Evolutionary conservation across 306 rosid genomes (phyloP), one percentile per base, ranked within the genome.

Genomic region (Cicer pinnatifidum): DNA sequence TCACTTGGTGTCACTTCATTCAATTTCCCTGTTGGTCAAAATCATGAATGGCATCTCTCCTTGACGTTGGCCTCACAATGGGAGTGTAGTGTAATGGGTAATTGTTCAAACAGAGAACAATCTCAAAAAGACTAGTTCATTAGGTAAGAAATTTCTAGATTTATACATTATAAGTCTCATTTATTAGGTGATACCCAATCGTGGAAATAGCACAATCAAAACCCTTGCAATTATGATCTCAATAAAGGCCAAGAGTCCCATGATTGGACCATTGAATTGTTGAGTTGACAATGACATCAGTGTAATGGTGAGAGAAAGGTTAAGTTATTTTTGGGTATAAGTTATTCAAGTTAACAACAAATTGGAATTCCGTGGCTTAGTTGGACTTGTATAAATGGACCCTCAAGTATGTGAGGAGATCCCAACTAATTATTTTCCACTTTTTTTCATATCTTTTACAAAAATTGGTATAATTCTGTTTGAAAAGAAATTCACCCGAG

Each of bases 341-440:
- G 48, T 16, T 15, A 67, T 20, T 53, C 59, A 10, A 52, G 45
- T 45, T 38, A 19, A 53, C 11, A n/a, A 8, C 33, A 60, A 39
- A 38, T 38, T 73, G 79, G 58, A 60, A n/a, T 45, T 72, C 6
- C 41, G 7, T 71, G 40, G 59, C 38, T 16, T 47, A 35, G 67
- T 28, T 28, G 35, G 35, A 28, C 8, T 4, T 50, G 56, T 13
- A 10, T 45, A 28, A 28, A 28, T 28, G 35, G 35, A 28, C 35
- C 35, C 35, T 28, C 35, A 28, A 28, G 35, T 28, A 28, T 0
- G 4, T 3, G 35, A 28, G 35, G 35, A 28, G 35, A 28, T 28
- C 35, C 35, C 35, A 28, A 28, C 4, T 28, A 28, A 28, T 28
- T 73, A n/a, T 9, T 73, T 48, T 10, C 0, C 43, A 7, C 5